phyloP scores from a whole-genome alignment of 192 early-diverging fungal species.

The Chytriomyces hyalinus region DNA sequence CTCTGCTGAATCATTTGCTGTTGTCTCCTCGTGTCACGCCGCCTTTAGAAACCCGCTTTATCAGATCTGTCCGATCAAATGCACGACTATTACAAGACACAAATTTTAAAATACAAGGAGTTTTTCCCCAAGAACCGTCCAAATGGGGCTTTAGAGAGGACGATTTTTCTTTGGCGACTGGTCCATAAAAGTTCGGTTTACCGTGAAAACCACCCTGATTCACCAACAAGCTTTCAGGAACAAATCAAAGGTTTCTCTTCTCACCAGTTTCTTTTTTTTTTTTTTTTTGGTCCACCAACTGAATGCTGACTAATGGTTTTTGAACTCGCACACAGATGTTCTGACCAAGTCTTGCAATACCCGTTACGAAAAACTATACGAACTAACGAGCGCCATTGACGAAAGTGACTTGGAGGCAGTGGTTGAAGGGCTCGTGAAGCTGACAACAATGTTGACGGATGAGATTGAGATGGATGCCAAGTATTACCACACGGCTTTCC shows the following conservation, averaged over 20 bases:
- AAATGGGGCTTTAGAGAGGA: constrained; percentile 46
- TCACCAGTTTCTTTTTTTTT: not conserved
- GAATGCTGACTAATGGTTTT: not conserved
- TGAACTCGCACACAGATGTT: not conserved
- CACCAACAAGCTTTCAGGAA: constrained; percentile 51
- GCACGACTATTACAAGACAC: constrained; percentile 51
- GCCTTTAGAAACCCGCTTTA: constrained; percentile 40
- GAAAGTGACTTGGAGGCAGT: constrained; percentile 52
- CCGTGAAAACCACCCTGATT: constrained; percentile 47
- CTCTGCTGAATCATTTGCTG: not conserved
- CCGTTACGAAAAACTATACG: constrained; percentile 50
- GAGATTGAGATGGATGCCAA: constrained; percentile 59
- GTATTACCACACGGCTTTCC: constrained; percentile 53
- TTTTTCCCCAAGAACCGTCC: constrained; percentile 59
- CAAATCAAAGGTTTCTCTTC: not conserved
- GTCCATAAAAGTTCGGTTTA: constrained; percentile 49
- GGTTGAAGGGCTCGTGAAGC: constrained; percentile 49
- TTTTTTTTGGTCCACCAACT: not conserved
- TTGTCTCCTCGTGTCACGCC: constrained; percentile 9
- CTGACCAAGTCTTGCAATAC: constrained; percentile 48
- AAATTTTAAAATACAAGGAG: constrained; percentile 58
- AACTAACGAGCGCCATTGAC: constrained; percentile 53
- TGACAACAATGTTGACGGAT: constrained; percentile 56
- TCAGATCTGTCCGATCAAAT: constrained; percentile 53
- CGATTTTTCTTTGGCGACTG: constrained; percentile 58